A percentile compares a stretch with the other conserved stretches of the same genome.
Conservation (phyloP, 129 eudicot species). For the Cynara cardunculus region DNA sequence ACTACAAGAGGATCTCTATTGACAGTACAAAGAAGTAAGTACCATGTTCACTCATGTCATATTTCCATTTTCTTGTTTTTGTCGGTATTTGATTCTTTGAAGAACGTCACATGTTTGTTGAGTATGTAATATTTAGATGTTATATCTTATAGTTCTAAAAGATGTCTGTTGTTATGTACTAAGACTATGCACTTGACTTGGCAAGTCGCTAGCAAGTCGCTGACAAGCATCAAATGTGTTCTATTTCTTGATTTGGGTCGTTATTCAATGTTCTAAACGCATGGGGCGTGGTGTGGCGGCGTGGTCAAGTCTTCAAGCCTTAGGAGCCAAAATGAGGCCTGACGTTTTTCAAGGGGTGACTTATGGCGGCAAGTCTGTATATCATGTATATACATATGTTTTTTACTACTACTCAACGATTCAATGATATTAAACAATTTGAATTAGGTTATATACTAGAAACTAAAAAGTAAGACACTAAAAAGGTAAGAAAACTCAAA, state of each 20-base stretch:
- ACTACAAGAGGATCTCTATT: slow-evolving; percentile 53
- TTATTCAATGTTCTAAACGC: too few species aligned
- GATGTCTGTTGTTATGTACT: neutral
- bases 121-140: neutral
- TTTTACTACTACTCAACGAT: too few species aligned
- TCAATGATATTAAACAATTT: too few species aligned
- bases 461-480: too few species aligned
- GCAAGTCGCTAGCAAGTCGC: neutral
- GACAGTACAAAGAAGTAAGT: slow-evolving; percentile 41
- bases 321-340: too few species aligned
- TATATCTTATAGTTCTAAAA: neutral
- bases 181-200: neutral
- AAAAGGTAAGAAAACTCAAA: too few species aligned
- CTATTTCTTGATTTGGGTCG: neutral
- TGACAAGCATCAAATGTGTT: neutral
- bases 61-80: neutral
- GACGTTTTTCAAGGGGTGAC: too few species aligned
- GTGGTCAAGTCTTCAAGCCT: too few species aligned
- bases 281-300: too few species aligned
- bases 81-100: neutral
- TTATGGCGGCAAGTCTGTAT: too few species aligned
- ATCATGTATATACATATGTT: too few species aligned
- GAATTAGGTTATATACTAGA: too few species aligned
- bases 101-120: neutral
- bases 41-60: neutral